These are phyloP conservation scores for Phytophthora syringae DNA, from an alignment of 352 stramenopile genomes.

Conservation along the genomic window DNA sequence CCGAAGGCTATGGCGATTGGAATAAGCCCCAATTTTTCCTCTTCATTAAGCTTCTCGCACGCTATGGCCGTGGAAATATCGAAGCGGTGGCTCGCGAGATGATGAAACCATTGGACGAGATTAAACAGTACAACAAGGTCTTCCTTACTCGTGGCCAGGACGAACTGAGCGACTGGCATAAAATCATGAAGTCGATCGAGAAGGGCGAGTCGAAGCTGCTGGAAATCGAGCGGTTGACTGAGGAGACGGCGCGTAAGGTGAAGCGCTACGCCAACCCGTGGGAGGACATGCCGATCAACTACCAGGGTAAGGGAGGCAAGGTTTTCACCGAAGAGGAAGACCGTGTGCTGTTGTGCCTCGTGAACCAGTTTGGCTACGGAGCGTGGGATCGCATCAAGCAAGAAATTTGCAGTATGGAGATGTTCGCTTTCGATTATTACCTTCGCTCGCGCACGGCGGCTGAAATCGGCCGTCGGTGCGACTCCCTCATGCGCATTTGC, in stretches of 20 bases:
- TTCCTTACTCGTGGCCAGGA: slow-evolving; percentile 77
- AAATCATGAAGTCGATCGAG: slow-evolving; percentile 89
- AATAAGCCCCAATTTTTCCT: slow-evolving; percentile 90
- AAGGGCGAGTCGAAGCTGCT: slow-evolving; percentile 89
- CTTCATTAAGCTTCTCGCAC: slow-evolving; percentile 85
- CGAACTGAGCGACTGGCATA: slow-evolving; percentile 81
- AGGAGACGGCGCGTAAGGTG: slow-evolving; percentile 79
- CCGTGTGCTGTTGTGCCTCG: slow-evolving; percentile 96
- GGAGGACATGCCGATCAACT: slow-evolving; percentile 90
- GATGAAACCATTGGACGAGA: slow-evolving; percentile 81
- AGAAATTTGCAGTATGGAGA: slow-evolving; percentile 92
- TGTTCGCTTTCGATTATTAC: slow-evolving; percentile 99
- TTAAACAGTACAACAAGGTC: slow-evolving; percentile 66
- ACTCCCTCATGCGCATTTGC: slow-evolving; percentile 95
- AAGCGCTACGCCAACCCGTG: slow-evolving; percentile 82
- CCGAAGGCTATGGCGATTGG: slow-evolving; percentile 86
- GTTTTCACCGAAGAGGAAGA: slow-evolving; percentile 98
- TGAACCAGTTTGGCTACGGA: slow-evolving; percentile 97
- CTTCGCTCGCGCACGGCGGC: slow-evolving; percentile 96
- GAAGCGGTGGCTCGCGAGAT: slow-evolving; percentile 84
- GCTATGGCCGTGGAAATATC: slow-evolving; percentile 79
- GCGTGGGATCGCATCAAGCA: slow-evolving; percentile 97
- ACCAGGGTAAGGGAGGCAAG: slow-evolving; percentile 91
- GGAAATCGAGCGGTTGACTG: slow-evolving; percentile 84
- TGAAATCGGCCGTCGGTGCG: slow-evolving; percentile 96